These are phyloP conservation scores for Nepenthes mirabilis DNA, from an alignment of 148 eudicot species.

Conservation along the genomic window DNA sequence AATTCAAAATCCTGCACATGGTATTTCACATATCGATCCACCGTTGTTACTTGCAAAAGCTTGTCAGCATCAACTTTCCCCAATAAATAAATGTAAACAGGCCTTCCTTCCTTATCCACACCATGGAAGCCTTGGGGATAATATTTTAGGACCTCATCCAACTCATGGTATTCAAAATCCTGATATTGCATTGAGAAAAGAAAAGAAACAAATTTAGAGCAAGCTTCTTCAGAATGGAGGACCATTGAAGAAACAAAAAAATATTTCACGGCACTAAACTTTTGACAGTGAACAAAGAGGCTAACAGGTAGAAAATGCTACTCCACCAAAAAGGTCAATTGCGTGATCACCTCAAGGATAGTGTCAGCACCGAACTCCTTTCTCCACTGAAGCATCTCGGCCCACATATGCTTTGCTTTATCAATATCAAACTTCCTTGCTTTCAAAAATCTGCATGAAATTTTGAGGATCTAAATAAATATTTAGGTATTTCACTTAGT, in stretches of 20 bases:
- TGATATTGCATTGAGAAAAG: conserved; percentile 9
- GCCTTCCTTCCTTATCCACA: conserved; percentile 85
- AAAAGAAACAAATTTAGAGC: neutral
- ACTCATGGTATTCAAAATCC: conserved; percentile 72
- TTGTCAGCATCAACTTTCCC: conserved; percentile 68
- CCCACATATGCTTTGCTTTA: conserved; percentile 76
- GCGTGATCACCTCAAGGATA: conserved; percentile 41
- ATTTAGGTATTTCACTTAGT: neutral
- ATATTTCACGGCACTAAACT: neutral
- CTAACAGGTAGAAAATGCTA: neutral
- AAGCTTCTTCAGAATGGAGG: too few species aligned
- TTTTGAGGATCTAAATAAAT: neutral
- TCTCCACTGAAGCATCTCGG: conserved; percentile 81
- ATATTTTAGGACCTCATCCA: conserved; percentile 55
- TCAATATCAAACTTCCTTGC: conserved; percentile 74
- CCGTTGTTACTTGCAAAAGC: conserved; percentile 67
- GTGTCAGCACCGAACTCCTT: conserved; percentile 69
- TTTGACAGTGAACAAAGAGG: neutral
- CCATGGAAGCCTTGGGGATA: conserved; percentile 90
- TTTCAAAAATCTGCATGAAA: conserved; percentile 51
- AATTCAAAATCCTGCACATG: conserved; percentile 83
- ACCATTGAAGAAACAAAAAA: neutral
- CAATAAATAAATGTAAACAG: conserved; percentile 66
- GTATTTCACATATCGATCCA: conserved; percentile 67
- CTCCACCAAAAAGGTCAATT: neutral